A percentile compares a stretch with the other conserved stretches of the same genome.
These are phyloP conservation scores for Zymoseptoria crescenta DNA, from an alignment of 2,329 filamentous ascomycete species.

Conservation along the genomic window DNA sequence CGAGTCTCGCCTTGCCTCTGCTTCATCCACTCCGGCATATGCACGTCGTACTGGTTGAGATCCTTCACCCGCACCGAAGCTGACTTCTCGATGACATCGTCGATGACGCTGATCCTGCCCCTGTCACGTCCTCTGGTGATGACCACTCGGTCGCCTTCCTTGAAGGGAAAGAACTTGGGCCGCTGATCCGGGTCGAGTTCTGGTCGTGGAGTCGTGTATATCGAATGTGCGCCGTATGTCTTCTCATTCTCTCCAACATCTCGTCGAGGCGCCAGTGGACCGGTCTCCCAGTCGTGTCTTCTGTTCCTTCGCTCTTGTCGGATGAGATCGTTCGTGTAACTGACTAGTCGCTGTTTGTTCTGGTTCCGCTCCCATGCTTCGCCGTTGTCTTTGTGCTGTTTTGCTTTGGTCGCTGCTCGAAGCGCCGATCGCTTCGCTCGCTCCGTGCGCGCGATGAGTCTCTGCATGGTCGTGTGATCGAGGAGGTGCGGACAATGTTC, in stretches of 20 bases:
- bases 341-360: slow-evolving; percentile 20
- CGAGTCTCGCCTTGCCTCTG: slow-evolving; percentile 33
- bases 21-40: slow-evolving; percentile 36
- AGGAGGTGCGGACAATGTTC: not conserved
- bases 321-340: slow-evolving; percentile 24
- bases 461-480: not conserved
- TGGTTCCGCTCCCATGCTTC: slow-evolving; percentile 28
- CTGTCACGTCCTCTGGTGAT: slow-evolving; percentile 69
- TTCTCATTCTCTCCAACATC: slow-evolving; percentile 55
- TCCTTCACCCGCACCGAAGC: slow-evolving; percentile 31
- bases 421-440: slow-evolving; percentile 1
- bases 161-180: slow-evolving; percentile 28
- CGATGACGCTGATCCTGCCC: slow-evolving; percentile 74
- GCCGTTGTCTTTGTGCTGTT: slow-evolving; percentile 11
- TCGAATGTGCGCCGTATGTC: slow-evolving; percentile 47
- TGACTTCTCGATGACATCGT: slow-evolving; percentile 39
- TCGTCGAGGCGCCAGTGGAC: slow-evolving; percentile 67
- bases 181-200: slow-evolving; percentile 18
- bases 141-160: slow-evolving; percentile 68
- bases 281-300: slow-evolving; percentile 70
- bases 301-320: slow-evolving; percentile 49
- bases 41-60: slow-evolving; percentile 38
- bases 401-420: slow-evolving; percentile 4
- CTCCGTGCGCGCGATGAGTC: not conserved
- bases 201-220: slow-evolving; percentile 21